A percentile compares a stretch with the other conserved stretches of the same genome.
These are phyloP conservation scores for Jaenimonas drosophilae DNA, from an alignment of 208 protist species.

Conservation along the genomic window DNA sequence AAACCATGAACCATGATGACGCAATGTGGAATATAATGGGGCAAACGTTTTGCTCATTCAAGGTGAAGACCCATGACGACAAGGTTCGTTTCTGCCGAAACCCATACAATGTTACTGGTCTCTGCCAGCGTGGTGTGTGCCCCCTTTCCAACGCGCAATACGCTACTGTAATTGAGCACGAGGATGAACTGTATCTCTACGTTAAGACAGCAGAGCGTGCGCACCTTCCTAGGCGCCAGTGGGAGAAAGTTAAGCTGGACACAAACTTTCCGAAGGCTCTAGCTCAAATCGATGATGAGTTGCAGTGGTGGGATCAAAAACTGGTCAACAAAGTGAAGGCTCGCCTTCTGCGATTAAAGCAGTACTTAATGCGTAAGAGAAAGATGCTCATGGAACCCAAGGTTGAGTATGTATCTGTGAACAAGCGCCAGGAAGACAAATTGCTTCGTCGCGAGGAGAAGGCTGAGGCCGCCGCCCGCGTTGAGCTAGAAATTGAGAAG, in stretches of 20 bases:
- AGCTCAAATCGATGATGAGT: constrained; percentile 93
- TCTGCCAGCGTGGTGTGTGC: constrained; percentile 96
- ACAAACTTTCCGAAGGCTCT: constrained; percentile 94
- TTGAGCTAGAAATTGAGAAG: constrained; percentile 96
- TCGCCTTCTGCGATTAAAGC: constrained; percentile 95
- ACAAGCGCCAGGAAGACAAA: constrained; percentile 96
- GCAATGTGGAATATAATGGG: constrained; percentile 91
- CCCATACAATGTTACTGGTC: constrained; percentile 97
- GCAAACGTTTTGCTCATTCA: constrained; percentile 90
- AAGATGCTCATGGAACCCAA: constrained; percentile 91
- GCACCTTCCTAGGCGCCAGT: constrained; percentile 95
- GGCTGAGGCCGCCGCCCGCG: constrained; percentile 93
- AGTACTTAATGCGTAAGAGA: constrained; percentile 97
- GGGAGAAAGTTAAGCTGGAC: constrained; percentile 97
- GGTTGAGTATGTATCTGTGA: constrained; percentile 94
- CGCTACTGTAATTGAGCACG: constrained; percentile 96
- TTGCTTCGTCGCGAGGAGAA: constrained; percentile 93
- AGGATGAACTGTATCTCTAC: constrained; percentile 96
- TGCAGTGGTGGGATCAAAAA: constrained; percentile 95
- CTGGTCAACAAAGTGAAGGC: constrained; percentile 96
- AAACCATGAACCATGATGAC: constrained; percentile 89
- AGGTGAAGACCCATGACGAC: constrained; percentile 87
- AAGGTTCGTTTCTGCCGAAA: constrained; percentile 98
- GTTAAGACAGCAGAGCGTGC: constrained; percentile 99
- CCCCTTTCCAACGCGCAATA: constrained; percentile 98